Evolutionary conservation across 1,284 basidiomycete species (phyloP).

Genomic region (Rhodotorula sp.): DNA sequence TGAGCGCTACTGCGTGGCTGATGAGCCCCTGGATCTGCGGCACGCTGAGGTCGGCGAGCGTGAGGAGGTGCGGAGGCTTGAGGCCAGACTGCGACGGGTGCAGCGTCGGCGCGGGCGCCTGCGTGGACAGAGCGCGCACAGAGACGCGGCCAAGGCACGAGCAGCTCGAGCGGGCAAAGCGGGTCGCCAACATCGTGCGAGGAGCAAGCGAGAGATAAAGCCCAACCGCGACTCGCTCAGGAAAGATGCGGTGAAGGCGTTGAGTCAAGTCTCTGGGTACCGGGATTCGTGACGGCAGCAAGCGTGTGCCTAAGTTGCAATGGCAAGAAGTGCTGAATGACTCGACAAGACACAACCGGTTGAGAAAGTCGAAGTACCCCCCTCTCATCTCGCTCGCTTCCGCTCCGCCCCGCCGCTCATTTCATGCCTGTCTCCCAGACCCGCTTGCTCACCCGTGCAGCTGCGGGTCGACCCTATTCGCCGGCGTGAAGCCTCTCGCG

Average conservation of each 20-base stretch:
- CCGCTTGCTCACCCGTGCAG: constrained; percentile 12
- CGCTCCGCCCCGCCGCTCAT: too few species aligned
- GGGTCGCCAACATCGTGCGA: constrained; percentile 15
- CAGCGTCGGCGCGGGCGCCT: constrained; percentile 33
- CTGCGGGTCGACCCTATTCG: constrained; percentile 22
- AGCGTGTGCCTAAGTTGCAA: too few species aligned
- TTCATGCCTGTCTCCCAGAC: neutral
- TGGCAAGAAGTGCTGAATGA: too few species aligned
- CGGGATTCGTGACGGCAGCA: too few species aligned
- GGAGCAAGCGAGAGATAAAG: neutral
- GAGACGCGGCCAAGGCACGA: constrained; percentile 3
- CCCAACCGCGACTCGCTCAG: too few species aligned
- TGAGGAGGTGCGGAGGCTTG: constrained; percentile 69
- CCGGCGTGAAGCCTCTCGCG: constrained; percentile 10
- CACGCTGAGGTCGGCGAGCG: constrained; percentile 75
- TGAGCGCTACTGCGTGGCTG: constrained; percentile 49
- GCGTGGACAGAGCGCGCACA: constrained; percentile 23
- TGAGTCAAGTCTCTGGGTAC: neutral
- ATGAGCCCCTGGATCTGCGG: constrained; percentile 61
- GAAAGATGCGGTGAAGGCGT: neutral
- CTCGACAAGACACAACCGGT: too few species aligned
- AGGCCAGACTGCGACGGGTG: constrained; percentile 35
- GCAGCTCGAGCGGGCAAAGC: constrained; percentile 18
- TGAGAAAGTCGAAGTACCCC: neutral
- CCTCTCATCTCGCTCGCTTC: too few species aligned